Conservation (phyloP, 2,329 filamentous ascomycete genomes). For the Venturia asperata region DNA sequence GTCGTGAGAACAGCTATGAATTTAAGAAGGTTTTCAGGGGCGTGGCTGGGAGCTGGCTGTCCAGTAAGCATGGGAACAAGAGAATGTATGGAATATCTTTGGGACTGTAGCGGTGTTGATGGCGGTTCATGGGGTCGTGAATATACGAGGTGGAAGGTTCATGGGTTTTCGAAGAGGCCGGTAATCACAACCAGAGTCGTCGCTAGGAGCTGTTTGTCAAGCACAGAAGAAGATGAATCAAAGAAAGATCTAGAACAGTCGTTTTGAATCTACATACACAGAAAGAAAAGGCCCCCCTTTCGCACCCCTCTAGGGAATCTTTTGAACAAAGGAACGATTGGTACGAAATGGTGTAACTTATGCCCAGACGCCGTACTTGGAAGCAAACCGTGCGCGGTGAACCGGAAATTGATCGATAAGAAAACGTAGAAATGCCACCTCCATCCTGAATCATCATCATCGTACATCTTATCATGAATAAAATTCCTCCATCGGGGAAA, state of each 20-base stretch:
- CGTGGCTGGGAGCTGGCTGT: no score
- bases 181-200: no score
- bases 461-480: neutral
- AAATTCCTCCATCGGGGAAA: neutral
- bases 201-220: no score
- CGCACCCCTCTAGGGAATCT: constrained; percentile 5
- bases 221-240: no score
- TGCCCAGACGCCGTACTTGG: neutral
- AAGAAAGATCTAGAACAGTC: neutral
- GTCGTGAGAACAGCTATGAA: no score
- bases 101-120: no score
- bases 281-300: neutral
- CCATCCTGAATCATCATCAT: constrained; percentile 3
- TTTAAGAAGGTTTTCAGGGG: no score
- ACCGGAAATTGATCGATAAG: neutral
- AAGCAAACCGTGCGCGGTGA: neutral
- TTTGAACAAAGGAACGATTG: neutral
- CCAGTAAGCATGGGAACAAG: no score
- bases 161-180: no score
- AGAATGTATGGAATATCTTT: no score
- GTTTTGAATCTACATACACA: neutral
- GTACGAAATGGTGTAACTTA: neutral
- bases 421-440: neutral
- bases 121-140: no score
- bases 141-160: no score